Evolutionary conservation across 306 rosid species (phyloP), one percentile per base, ranked within the genome.

Genomic region (Ziziphus jujuba): DNA sequence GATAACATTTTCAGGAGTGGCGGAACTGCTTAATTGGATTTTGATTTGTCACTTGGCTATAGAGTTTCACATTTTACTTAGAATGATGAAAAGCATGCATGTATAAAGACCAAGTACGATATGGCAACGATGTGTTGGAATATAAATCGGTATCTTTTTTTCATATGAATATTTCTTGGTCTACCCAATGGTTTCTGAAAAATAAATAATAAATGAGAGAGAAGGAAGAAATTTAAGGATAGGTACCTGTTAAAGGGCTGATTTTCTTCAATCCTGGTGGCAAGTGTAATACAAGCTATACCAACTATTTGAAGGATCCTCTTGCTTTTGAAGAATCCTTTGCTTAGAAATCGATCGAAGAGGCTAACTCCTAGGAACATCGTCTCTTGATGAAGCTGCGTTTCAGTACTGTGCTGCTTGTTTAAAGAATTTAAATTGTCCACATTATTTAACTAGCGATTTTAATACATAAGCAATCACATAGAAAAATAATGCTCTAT

Each of bases 201-300:
- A 20, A 4, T 5, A 17, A 20, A 50, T 7, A 50, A 50, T 13
- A 17, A 16, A 50, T 2, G 6, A 50, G 20, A 50, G 5, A n/a
- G 7, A 2, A 50, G 7, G 22, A 47, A 0, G n/a, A n/a, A n/a
- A n/a, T n/a, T 28, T 28, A 28, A 28, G 2, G 33, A 24, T 38
- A 31, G 34, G 49, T 70, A 90, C 98, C 97, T 73, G 83, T 82
- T 93, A 63, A 55, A 49, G 36, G 84, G 92, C 73, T 93, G 98
- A 65, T 90, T 93, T 81, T 93, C 98, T 86, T 93, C 98, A 9
- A 93, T 81, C 77, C 98, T 86, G 59, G 83, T 77, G 63, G 98
- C 97, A 79, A 93, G 72, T 14, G 95, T 82, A 33, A 93, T 82
- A 72, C 96, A 86, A 47, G 98, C 95, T 67, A 93, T 78, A 69